Conservation (phyloP, 768 basidiomycete genomes). For the Psilocybe azurescens region DNA sequence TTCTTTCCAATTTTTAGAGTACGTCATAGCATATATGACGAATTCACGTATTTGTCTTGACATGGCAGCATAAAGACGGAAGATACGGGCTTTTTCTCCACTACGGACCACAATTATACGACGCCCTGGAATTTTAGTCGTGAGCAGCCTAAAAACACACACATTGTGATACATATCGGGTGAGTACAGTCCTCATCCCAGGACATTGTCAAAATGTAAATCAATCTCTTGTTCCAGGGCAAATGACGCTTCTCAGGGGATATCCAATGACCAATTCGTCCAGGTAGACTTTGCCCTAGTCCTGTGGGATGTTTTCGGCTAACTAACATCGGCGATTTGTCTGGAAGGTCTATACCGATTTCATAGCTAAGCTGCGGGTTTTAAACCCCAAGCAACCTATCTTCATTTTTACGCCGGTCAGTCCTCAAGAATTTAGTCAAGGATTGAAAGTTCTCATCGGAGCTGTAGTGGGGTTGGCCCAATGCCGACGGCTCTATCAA, state of each 20-base stretch:
- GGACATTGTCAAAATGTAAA: not conserved
- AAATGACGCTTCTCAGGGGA: constrained; percentile 58
- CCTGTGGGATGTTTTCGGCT: not conserved
- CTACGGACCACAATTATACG: constrained; percentile 61
- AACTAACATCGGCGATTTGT: not conserved
- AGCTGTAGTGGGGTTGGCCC: constrained; percentile 60
- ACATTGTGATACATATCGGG: constrained; percentile 64
- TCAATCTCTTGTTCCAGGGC: constrained; percentile 36
- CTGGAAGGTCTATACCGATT: constrained; percentile 50
- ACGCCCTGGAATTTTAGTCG: constrained; percentile 61
- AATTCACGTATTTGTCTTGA: too few species aligned
- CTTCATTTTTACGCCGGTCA: constrained; percentile 58
- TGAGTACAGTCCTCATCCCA: constrained; percentile 22
- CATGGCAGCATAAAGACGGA: constrained; percentile 45
- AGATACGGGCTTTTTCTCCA: constrained; percentile 59
- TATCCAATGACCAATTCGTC: constrained; percentile 48
- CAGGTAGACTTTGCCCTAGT: constrained; percentile 33
- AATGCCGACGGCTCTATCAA: constrained; percentile 47
- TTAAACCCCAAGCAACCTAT: constrained; percentile 51
- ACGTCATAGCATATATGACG: not conserved
- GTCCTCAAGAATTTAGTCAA: constrained; percentile 15
- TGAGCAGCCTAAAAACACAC: constrained; percentile 52
- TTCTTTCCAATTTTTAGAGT: constrained; percentile 55
- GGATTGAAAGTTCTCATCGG: not conserved
- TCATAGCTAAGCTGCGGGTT: constrained; percentile 48